A percentile compares a stretch with the other conserved stretches of the same genome.
phyloP scores from a whole-genome alignment of 2,329 filamentous ascomycete genomes.

The Beauveria caledonica region DNA sequence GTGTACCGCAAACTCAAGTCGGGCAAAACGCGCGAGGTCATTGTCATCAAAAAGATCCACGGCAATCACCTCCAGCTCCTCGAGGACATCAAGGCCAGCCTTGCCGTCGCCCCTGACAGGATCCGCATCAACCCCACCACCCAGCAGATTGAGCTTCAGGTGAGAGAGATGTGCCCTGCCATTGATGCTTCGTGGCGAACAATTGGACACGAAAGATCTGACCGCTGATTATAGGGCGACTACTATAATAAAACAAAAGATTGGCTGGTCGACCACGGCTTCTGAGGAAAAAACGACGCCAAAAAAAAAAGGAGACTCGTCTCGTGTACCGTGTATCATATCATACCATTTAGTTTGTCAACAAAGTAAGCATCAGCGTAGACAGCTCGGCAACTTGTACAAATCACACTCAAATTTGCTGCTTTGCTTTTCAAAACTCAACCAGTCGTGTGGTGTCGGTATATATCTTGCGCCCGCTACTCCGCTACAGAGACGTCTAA shows the following conservation, averaged over 20 bases:
- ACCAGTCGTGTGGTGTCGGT: slow-evolving; percentile 19
- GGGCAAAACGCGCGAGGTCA: slow-evolving; percentile 68
- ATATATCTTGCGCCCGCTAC: slow-evolving; percentile 16
- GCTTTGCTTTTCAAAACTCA: background rate
- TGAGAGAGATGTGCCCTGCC: slow-evolving; percentile 27
- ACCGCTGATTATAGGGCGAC: slow-evolving; percentile 24
- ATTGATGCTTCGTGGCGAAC: background rate
- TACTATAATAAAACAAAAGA: slow-evolving; percentile 21
- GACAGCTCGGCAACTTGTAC: slow-evolving; percentile 9
- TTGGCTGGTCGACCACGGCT: slow-evolving; percentile 28
- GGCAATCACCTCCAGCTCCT: slow-evolving; percentile 60
- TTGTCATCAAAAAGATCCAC: slow-evolving; percentile 69
- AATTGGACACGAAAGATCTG: background rate
- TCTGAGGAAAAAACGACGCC: slow-evolving; percentile 18
- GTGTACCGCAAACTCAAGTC: slow-evolving; percentile 69
- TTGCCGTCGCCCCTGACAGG: slow-evolving; percentile 49
- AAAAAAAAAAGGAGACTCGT: background rate
- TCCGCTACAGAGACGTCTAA: slow-evolving; percentile 17
- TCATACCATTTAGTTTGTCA: background rate
- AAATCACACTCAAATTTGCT: slow-evolving; percentile 6
- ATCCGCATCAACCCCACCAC: slow-evolving; percentile 53
- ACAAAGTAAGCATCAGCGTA: slow-evolving; percentile 3
- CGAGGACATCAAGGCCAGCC: slow-evolving; percentile 50
- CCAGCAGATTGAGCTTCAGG: slow-evolving; percentile 67
- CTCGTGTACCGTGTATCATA: slow-evolving; percentile 6